Evolutionary conservation across 1,139 yeast species (phyloP).

Genomic region (Saccharomycopsis hybrid): DNA sequence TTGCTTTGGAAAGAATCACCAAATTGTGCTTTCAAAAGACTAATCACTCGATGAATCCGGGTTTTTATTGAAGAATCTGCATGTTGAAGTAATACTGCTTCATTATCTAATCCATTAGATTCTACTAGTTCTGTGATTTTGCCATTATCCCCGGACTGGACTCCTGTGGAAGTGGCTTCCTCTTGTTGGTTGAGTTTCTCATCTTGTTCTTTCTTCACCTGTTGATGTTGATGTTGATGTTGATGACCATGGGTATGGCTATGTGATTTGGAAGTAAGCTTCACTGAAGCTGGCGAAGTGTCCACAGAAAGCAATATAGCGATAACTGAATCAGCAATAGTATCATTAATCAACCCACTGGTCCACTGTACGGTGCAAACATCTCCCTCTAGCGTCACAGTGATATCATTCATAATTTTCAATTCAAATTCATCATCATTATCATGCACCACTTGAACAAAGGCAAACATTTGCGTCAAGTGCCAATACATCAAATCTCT

Average conservation of each 20-base stretch:
- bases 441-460: slow-evolving; percentile 58
- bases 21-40: slow-evolving; percentile 74
- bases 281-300: slow-evolving; percentile 92
- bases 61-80: slow-evolving; percentile 39
- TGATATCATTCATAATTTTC: slow-evolving; percentile 43
- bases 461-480: slow-evolving; percentile 92
- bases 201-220: slow-evolving; percentile 6
- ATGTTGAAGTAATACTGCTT: not conserved
- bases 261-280: slow-evolving; percentile 59
- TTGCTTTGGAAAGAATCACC: slow-evolving; percentile 60
- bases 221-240: slow-evolving; percentile 26
- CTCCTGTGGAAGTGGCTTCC: slow-evolving; percentile 8
- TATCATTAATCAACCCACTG: slow-evolving; percentile 83
- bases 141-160: slow-evolving; percentile 11
- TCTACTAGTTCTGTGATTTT: slow-evolving; percentile 6
- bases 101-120: slow-evolving; percentile 11
- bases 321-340: slow-evolving; percentile 89
- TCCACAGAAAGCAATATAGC: slow-evolving; percentile 89
- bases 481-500: slow-evolving; percentile 82
- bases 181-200: slow-evolving; percentile 3
- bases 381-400: slow-evolving; percentile 46
- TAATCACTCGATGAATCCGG: slow-evolving; percentile 56
- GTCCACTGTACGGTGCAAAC: slow-evolving; percentile 79
- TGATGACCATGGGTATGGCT: too few species aligned
- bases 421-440: slow-evolving; percentile 41